Percentiles rank a stretch among this genome's conserved stretches.
Conservation (phyloP, 495 filamentous ascomycete species). For the Trichocladium uniseriatum region DNA sequence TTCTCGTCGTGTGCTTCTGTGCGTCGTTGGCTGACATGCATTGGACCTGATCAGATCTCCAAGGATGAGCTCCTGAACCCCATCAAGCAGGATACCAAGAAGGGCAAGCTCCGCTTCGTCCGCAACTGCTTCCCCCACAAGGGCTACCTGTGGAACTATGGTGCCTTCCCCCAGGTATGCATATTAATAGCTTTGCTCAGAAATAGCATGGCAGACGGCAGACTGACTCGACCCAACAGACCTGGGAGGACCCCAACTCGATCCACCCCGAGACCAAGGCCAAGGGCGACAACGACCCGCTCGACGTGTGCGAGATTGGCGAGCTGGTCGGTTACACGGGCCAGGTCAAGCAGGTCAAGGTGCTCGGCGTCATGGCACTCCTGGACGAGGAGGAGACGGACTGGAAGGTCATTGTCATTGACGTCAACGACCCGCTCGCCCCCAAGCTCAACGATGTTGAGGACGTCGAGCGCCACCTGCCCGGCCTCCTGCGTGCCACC, state of each 20-base stretch:
- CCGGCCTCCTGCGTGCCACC: slow-evolving; percentile 89
- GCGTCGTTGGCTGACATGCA: background rate
- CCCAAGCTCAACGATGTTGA: slow-evolving; percentile 96
- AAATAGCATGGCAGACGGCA: background rate
- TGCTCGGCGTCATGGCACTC: slow-evolving; percentile 97
- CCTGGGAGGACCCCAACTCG: slow-evolving; percentile 96
- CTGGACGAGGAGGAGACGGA: slow-evolving; percentile 99
- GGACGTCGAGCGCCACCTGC: slow-evolving; percentile 97
- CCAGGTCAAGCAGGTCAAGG: slow-evolving; percentile 99
- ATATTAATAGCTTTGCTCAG: too few relatives aligned
- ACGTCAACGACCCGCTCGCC: slow-evolving; percentile 94
- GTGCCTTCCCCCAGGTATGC: slow-evolving; percentile 89
- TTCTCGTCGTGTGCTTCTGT: slow-evolving; percentile 1
- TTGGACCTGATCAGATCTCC: slow-evolving; percentile 57
- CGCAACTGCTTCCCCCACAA: slow-evolving; percentile 99
- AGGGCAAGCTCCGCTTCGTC: slow-evolving; percentile 91
- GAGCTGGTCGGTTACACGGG: slow-evolving; percentile 92
- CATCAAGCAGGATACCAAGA: slow-evolving; percentile 89
- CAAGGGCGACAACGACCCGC: slow-evolving; percentile 98
- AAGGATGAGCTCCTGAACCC: slow-evolving; percentile 96
- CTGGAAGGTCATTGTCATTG: slow-evolving; percentile 99
- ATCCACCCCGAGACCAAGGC: slow-evolving; percentile 98
- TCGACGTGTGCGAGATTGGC: slow-evolving; percentile 99
- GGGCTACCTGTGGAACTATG: slow-evolving; percentile 99
- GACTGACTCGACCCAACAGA: slow-evolving; percentile 42